Percentiles rank a stretch among this genome's conserved stretches.
Evolutionary conservation across 345 rosid genomes (phyloP).

Genomic region (Populus ilicifolia): DNA sequence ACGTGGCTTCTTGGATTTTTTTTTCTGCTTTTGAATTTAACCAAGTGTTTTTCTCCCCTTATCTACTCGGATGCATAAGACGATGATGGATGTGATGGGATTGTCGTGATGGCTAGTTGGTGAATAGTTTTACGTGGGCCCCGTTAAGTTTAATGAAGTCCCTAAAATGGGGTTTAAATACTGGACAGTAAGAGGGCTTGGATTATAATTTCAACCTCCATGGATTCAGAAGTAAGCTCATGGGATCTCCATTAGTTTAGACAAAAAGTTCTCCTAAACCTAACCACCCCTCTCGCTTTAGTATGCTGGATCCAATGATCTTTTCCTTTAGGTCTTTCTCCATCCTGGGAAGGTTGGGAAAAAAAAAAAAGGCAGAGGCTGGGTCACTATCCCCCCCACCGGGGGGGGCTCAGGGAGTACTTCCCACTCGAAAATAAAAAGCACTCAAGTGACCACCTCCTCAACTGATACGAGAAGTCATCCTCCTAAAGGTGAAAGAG

Average conservation of each 20-base stretch:
- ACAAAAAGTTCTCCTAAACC: constrained; percentile 18
- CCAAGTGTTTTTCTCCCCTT: neutral
- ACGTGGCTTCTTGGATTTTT: neutral
- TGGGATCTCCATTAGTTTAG: constrained; percentile 24
- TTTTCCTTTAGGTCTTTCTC: constrained; percentile 17
- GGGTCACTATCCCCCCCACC: constrained; percentile 34
- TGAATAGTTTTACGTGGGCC: neutral
- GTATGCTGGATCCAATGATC: constrained; percentile 47
- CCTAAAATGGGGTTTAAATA: neutral
- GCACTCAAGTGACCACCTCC: constrained; percentile 35
- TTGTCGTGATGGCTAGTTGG: neutral
- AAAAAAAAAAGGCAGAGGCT: constrained; percentile 6
- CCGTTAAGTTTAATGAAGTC: neutral
- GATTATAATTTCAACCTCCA: constrained; percentile 7
- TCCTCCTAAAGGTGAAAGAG: constrained; percentile 24
- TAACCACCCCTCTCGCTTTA: constrained; percentile 32
- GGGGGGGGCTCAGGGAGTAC: constrained; percentile 20
- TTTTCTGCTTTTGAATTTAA: neutral
- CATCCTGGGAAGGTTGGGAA: constrained; percentile 4
- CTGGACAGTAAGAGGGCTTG: neutral
- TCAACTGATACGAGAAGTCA: constrained; percentile 24
- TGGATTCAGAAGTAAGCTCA: constrained; percentile 31
- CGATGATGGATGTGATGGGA: neutral
- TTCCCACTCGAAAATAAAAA: constrained; percentile 26
- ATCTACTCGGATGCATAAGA: neutral